Evolutionary conservation across 495 filamentous ascomycete species (phyloP).

Genomic region (Penicillium samsonianum): DNA sequence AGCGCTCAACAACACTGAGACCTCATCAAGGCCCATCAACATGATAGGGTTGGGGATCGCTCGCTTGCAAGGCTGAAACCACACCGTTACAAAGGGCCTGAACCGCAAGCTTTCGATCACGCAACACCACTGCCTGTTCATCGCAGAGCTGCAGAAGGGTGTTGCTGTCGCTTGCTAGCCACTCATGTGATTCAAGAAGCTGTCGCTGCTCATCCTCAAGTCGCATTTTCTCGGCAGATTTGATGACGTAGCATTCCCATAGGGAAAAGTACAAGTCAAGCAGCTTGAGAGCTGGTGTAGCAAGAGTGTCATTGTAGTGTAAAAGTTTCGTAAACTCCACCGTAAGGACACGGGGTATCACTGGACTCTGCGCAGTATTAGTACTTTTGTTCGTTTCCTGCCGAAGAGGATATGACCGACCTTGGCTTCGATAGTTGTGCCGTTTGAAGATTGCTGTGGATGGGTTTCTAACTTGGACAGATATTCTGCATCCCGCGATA

Average conservation of each 20-base stretch:
- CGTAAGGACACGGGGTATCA: neutral
- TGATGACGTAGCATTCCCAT: neutral
- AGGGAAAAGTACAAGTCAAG: neutral
- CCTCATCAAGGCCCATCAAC: neutral
- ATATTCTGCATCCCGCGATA: too few relatives aligned
- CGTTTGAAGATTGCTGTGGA: too few relatives aligned
- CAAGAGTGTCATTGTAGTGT: neutral
- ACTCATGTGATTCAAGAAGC: too few relatives aligned
- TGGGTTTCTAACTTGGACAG: too few relatives aligned
- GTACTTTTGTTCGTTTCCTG: too few relatives aligned
- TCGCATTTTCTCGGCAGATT: too few relatives aligned
- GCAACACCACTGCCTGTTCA: too few relatives aligned
- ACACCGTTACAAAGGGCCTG: neutral
- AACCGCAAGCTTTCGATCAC: neutral
- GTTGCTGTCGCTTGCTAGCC: neutral
- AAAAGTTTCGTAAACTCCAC: neutral
- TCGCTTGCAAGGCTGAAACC: slow-evolving; percentile 6
- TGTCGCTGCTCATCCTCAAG: too few relatives aligned
- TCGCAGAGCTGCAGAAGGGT: slow-evolving; percentile 3
- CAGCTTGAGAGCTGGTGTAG: neutral
- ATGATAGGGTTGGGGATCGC: too few relatives aligned
- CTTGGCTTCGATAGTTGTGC: too few relatives aligned
- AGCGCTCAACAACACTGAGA: neutral
- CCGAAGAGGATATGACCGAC: too few relatives aligned
- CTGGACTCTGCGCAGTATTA: too few relatives aligned